Base-by-base conservation (phyloP, 129 eudicot species). In the Glebionis coronaria region DNA sequence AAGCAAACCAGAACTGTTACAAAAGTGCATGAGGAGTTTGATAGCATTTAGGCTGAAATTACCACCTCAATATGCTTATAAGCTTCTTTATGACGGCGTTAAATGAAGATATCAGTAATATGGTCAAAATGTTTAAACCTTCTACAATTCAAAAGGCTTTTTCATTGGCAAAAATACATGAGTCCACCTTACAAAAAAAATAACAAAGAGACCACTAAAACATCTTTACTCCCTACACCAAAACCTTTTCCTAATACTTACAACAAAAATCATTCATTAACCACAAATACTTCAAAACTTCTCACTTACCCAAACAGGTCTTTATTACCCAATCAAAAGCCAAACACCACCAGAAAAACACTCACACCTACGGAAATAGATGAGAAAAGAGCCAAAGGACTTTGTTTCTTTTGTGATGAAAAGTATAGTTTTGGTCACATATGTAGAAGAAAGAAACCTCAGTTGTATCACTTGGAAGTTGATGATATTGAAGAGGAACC, bases 61-160 rank as follows among this genome's bases (percentile, higher is more conserved):
- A 4, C 4, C 65, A 2, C 25, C 25, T 8, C n/a, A 38, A 9
- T 14, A 61, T 16, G 23, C 66, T 3, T 38, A n/a, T 38, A 16
- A 61, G 50, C 9, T 61, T 27, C 8, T n/a, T 38, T 28, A 38
- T 61, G 1, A 9, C 49, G 0, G 66, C 49, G 3, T 15, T 61
- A n/a, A 7, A 61, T 31, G 49, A 61, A 9, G 66, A 61, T 9
- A 31, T 61, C 3, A 38, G 15, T 2, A n/a, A 9, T 28, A 6
- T 58, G 40, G 66, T 61, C 0, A 8, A 50, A 9, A 38, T 61
- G 49, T 38, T 61, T 61, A 31, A 38, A 15, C 66, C 66, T 7
- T 6, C 27, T 2, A n/a, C 44, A 2, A 28, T 47, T 2, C 12
- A n/a, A 13, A n/a, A 50, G 28, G 60, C 46, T 18, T 46, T 11